These are phyloP conservation scores for Ophiocordyceps polyrhachis-furcata DNA, from an alignment of 2,329 filamentous ascomycete species.

Conservation along the genomic window DNA sequence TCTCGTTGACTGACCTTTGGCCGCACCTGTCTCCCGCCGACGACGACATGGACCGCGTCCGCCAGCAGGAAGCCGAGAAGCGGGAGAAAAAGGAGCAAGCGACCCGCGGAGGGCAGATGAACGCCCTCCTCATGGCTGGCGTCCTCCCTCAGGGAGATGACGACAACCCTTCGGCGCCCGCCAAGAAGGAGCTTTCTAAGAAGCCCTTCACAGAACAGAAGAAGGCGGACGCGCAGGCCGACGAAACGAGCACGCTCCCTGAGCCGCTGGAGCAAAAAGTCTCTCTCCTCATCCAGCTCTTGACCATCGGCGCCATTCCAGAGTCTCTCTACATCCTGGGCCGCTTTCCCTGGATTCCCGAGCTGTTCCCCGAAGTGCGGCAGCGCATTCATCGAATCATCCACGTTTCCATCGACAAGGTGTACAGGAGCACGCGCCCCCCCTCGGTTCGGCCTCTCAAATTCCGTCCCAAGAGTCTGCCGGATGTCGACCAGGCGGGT, in stretches of 20 bases:
- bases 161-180: slow-evolving; percentile 38
- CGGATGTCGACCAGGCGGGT: slow-evolving; percentile 42
- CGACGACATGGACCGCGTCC: slow-evolving; percentile 60
- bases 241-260: slow-evolving; percentile 33
- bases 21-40: slow-evolving; percentile 79
- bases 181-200: slow-evolving; percentile 30
- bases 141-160: slow-evolving; percentile 51
- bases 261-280: slow-evolving; percentile 81
- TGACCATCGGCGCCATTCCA: slow-evolving; percentile 81
- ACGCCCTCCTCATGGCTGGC: slow-evolving; percentile 74
- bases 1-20: slow-evolving; percentile 80
- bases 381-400: slow-evolving; percentile 70
- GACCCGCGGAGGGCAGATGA: slow-evolving; percentile 52
- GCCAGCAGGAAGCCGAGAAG: slow-evolving; percentile 51
- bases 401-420: slow-evolving; percentile 61
- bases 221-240: slow-evolving; percentile 15
- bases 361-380: slow-evolving; percentile 65
- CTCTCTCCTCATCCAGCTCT: slow-evolving; percentile 60
- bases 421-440: slow-evolving; percentile 34
- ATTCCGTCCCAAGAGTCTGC: slow-evolving; percentile 25
- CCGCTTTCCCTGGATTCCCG: slow-evolving; percentile 80
- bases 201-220: slow-evolving; percentile 37
- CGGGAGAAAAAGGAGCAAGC: slow-evolving; percentile 60
- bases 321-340: slow-evolving; percentile 87
- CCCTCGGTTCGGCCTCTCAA: slow-evolving; percentile 11